Base-by-base conservation (phyloP, 306 rosid genomes). In the Boehmeria nivea region DNA sequence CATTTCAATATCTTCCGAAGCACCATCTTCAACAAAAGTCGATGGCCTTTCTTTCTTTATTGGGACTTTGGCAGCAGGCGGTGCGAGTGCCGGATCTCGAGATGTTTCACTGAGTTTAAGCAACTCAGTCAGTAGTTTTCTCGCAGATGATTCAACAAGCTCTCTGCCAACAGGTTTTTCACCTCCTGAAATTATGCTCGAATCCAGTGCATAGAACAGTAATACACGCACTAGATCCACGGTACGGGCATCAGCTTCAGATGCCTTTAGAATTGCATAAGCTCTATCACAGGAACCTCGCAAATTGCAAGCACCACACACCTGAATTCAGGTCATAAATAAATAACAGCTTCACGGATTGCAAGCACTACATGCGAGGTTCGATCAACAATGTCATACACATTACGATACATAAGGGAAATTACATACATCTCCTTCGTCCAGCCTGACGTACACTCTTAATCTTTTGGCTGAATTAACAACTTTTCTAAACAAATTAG, bases 221-320 rank as follows among this genome's bases (percentile, higher is more conserved):
- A 93, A 77, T 77, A 87, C 50, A 34, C 96, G 85, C 68, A 83
- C 84, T 59, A 87, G 17, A 87, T 93, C 99, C 80, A 85, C 94
- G 11, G 99, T 93, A 43, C 96, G 79, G 47, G 88, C 91, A 60
- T 75, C 68, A 18, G 78, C 86, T 69, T 87, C 88, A 46, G 51
- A 13, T 54, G 75, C 84, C 63, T 83, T 75, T 40, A 87, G 61
- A 75, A 83, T 71, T 39, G 71, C 86, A 77, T 93, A 93, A 52
- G 99, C 93, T 68, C 95, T 83, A 70, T 87, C 99, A 69, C 99
- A 93, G 27, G 99, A 85, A 54, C 77, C 91, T 61, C 89, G 82
- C 46, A 91, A 76, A 44, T 67, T 77, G 79, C 99, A 91, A 69
- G 77, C 65, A 73, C 96, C 57, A 48, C 99, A 91, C 53, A 79